A percentile compares a stretch with the other conserved stretches of the same genome.
Conservation (phyloP, 1,284 basidiomycete species). For the Crocinoboletus sp. region DNA sequence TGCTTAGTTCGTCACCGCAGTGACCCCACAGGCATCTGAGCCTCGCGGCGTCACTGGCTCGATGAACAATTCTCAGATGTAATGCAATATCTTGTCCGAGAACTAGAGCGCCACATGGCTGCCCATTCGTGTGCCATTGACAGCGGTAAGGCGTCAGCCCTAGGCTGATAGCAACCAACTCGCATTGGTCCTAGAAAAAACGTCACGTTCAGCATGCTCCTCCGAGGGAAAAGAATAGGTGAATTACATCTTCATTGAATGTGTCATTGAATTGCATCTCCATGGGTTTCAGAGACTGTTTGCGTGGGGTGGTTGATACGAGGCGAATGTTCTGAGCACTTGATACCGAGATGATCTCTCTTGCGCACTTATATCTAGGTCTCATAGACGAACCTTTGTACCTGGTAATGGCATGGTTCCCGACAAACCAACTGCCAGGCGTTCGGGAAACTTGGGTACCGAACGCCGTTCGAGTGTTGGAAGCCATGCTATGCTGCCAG, state of each 20-base stretch:
- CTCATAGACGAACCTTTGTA: background rate
- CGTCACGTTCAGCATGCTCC: background rate
- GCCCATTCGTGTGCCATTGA: slow-evolving; percentile 12
- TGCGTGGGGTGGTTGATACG: background rate
- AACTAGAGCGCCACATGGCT: slow-evolving; percentile 8
- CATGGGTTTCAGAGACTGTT: background rate
- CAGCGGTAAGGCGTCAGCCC: slow-evolving; percentile 6
- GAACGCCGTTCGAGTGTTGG: background rate
- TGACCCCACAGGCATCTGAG: slow-evolving; percentile 15
- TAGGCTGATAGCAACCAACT: slow-evolving; percentile 11
- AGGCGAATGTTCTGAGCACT: background rate
- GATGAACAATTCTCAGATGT: slow-evolving; percentile 20
- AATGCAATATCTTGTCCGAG: slow-evolving; percentile 12
- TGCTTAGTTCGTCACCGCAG: slow-evolving; percentile 17
- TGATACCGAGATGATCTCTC: background rate
- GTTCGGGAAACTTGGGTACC: slow-evolving; percentile 2
- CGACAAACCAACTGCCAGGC: slow-evolving; percentile 18
- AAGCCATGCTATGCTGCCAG: background rate
- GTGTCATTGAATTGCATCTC: slow-evolving; percentile 12
- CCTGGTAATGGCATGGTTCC: slow-evolving; percentile 17
- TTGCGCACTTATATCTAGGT: slow-evolving; percentile 13
- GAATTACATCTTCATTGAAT: slow-evolving; percentile 18
- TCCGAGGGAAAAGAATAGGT: background rate
- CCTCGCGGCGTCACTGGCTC: background rate
- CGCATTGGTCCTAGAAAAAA: slow-evolving; percentile 7